A percentile compares a stretch with the other conserved stretches of the same genome.
phyloP scores from a whole-genome alignment of 768 basidiomycete species.

The Nevesoporus exiguus region DNA sequence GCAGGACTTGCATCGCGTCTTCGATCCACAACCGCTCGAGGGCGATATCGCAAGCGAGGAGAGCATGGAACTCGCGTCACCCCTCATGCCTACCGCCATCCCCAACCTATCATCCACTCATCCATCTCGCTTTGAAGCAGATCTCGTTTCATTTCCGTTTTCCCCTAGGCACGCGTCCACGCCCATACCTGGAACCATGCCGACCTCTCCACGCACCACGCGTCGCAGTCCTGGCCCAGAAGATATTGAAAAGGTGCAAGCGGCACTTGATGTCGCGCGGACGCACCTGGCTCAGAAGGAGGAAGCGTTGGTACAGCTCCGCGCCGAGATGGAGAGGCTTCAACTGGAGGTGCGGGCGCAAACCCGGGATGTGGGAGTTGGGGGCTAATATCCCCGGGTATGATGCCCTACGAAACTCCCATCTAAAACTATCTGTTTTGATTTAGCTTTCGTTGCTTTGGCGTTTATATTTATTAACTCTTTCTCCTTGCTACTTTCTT shows the following conservation, averaged over 20 bases:
- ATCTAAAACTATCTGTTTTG: neutral
- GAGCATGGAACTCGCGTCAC: conserved; percentile 53
- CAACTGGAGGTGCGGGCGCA: conserved; percentile 8
- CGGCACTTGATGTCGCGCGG: conserved; percentile 19
- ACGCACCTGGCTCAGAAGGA: conserved; percentile 24
- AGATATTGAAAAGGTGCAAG: conserved; percentile 23
- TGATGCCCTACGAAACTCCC: neutral
- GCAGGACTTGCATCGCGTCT: conserved; percentile 6
- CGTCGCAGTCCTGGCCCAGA: conserved; percentile 8
- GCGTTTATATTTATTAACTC: neutral
- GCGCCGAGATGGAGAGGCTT: conserved; percentile 21
- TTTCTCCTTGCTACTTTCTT: neutral
- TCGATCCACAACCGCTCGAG: conserved; percentile 28
- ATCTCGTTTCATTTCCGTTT: conserved; percentile 19
- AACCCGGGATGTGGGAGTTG: neutral
- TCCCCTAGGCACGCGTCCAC: conserved; percentile 21
- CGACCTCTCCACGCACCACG: neutral
- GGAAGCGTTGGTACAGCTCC: conserved; percentile 18
- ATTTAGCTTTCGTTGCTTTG: neutral
- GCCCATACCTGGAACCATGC: neutral
- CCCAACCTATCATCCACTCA: conserved; percentile 6
- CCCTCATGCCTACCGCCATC: conserved; percentile 39
- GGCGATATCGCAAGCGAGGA: conserved; percentile 36
- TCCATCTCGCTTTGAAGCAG: conserved; percentile 1
- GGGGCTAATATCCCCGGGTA: neutral